Evolutionary conservation across 805 yeast species (phyloP), one percentile per base, ranked within the genome.

Genomic region (Torulaspora microellipsoides): DNA sequence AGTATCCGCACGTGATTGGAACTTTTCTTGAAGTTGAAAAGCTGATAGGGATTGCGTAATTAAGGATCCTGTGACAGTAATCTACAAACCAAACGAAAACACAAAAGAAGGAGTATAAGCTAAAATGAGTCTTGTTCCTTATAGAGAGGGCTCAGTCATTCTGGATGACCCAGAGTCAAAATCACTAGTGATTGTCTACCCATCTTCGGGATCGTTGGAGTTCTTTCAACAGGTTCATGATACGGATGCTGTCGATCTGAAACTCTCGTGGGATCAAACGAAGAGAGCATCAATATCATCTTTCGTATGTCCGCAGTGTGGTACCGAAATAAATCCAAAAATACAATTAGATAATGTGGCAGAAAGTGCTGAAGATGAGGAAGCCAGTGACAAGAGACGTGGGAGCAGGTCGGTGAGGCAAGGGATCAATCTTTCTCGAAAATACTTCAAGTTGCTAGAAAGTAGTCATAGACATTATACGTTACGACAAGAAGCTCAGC

Each of bases 231-330:
- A 51, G 40, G 45, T 44, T 15, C 35, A 43, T 14, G 39, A 46
- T 15, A 35, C 48, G 11, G 45, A 40, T 11, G 12, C 34, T n/a
- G 38, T 31, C 12, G 46, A 45, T 15, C 33, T 31, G 13, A 37
- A 33, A 7, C 27, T 31, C 15, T 35, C 39, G 8, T 33, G 48
- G 40, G 34, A 29, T 12, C 34, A 34, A 14, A 32, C 36, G 6
- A 29, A 36, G 12, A 38, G 45, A 13, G 45, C 42, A 12, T 45
- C 56, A 8, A 53, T 58, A 27, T 50, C 66, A 3, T 42, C 61
- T 0, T 62, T 50, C 38, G 43, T 51, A 7, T 62, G 66, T 36
- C 65, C 65, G 1, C 54, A 52, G 23, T 62, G 66, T 49, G 65
- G 65, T 4, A 54, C 62, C 2, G 55, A 59, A 25, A 48, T 62